Conservation (phyloP, 257 asterid genomes). For the Penstemon eatonii region DNA sequence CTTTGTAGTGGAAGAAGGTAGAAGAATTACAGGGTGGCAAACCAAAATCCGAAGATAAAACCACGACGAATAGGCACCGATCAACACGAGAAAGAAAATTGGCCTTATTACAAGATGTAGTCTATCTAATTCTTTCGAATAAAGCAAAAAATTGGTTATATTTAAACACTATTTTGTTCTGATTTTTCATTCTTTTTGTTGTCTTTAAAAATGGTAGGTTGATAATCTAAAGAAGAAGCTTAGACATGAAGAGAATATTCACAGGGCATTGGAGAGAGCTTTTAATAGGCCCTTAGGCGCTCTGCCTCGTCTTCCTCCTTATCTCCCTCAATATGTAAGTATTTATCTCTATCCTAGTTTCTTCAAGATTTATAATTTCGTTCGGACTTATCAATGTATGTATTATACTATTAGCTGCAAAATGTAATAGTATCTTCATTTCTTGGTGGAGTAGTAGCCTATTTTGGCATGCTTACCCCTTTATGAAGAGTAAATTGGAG, state of each 20-base stretch:
- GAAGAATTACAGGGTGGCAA: conserved; percentile 43
- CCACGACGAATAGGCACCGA: conserved; percentile 30
- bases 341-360: background rate
- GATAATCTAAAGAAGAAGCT: conserved; percentile 85
- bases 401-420: no score
- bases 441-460: no score
- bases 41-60: conserved; percentile 37
- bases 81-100: conserved; percentile 63
- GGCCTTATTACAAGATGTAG: conserved; percentile 81
- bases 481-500: no score
- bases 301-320: conserved; percentile 90
- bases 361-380: no score
- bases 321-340: conserved; percentile 83
- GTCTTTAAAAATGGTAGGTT: conserved; percentile 51
- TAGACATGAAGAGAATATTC: conserved; percentile 86
- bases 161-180: background rate
- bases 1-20: conserved; percentile 58
- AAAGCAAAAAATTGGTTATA: background rate
- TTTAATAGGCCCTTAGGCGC: conserved; percentile 81
- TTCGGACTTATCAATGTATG: no score
- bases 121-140: background rate
- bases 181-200: background rate
- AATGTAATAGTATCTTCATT: no score
- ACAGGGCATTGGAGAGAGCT: conserved; percentile 82
- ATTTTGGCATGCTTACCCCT: no score